phyloP scores from a whole-genome alignment of 1,139 yeast genomes.

The Pichia sp. region DNA sequence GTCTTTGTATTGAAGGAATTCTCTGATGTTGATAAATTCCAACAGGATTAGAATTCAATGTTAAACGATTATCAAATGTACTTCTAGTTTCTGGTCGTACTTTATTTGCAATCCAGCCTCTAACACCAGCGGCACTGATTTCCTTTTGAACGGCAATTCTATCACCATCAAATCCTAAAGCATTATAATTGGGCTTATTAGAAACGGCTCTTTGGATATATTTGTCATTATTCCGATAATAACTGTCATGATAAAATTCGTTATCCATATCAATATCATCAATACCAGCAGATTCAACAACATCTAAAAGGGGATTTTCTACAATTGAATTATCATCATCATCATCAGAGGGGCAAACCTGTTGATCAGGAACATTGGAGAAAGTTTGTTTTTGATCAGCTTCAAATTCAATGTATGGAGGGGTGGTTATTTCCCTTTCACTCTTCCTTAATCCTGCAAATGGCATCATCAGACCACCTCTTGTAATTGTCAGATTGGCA shows the following conservation, averaged over 20 bases:
- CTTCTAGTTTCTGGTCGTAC: conserved; percentile 5
- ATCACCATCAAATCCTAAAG: conserved; percentile 6
- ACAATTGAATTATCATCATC: not conserved
- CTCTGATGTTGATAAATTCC: not conserved
- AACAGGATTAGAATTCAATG: conserved; percentile 1
- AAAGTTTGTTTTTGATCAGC: not conserved
- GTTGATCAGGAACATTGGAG: too few relatives aligned
- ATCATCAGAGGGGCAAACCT: too few relatives aligned
- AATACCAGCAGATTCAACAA: not conserved
- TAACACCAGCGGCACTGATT: not conserved
- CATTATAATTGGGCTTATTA: conserved; percentile 2
- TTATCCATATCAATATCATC: not conserved
- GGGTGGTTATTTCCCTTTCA: not conserved
- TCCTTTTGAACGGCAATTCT: conserved; percentile 3
- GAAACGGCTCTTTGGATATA: not conserved
- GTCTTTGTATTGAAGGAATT: conserved; percentile 7
- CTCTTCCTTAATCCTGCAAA: not conserved
- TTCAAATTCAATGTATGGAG: not conserved
- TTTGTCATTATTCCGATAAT: not conserved
- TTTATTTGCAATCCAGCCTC: conserved; percentile 8
- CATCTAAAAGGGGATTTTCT: not conserved
- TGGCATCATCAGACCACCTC: not conserved
- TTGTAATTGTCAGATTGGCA: not conserved
- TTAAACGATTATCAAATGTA: conserved; percentile 2
- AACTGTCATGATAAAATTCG: not conserved